These are phyloP conservation scores for Auxenochlorella pyrenoidosa DNA, from an alignment of 139 green algal genomes.

Conservation along the genomic window DNA sequence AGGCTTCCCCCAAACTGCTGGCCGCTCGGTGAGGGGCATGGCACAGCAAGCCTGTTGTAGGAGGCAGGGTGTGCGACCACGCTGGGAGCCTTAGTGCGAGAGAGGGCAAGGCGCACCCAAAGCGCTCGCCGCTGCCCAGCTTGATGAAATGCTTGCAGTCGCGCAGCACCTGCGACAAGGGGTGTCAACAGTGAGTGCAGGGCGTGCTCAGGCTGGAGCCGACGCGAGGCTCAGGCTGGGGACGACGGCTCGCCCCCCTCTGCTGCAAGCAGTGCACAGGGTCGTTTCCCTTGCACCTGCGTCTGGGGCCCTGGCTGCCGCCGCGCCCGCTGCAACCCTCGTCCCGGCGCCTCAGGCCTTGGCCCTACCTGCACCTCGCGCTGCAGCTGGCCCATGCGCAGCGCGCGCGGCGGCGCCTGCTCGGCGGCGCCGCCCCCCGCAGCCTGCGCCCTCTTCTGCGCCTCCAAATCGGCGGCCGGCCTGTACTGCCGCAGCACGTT, in stretches of 20 bases:
- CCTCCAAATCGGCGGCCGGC: constrained; percentile 6
- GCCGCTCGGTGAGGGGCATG: not conserved
- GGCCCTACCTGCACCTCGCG: constrained; percentile 41
- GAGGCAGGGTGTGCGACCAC: too few relatives aligned
- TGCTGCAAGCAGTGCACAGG: too few relatives aligned
- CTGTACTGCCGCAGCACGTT: constrained; percentile 68
- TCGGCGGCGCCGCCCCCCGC: not conserved
- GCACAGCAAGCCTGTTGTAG: too few relatives aligned
- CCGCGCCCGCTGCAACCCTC: too few relatives aligned
- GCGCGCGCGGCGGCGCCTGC: constrained; percentile 19
- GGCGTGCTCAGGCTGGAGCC: not conserved
- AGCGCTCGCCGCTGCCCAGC: constrained; percentile 65
- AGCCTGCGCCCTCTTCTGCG: constrained; percentile 2
- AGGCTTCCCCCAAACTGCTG: not conserved
- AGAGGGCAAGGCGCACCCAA: not conserved
- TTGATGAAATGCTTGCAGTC: constrained; percentile 94
- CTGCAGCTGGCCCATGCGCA: constrained; percentile 17
- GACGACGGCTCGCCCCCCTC: too few relatives aligned
- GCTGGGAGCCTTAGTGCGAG: not conserved
- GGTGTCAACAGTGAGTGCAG: not conserved
- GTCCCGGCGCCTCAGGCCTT: too few relatives aligned
- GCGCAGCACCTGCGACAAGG: constrained; percentile 60
- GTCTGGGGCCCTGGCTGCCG: too few relatives aligned
- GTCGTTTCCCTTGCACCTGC: too few relatives aligned
- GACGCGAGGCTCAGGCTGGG: too few relatives aligned